A percentile compares a stretch with the other conserved stretches of the same genome.
Evolutionary conservation across 2,329 filamentous ascomycete species (phyloP).

Genomic region (Alternaria consortialis): DNA sequence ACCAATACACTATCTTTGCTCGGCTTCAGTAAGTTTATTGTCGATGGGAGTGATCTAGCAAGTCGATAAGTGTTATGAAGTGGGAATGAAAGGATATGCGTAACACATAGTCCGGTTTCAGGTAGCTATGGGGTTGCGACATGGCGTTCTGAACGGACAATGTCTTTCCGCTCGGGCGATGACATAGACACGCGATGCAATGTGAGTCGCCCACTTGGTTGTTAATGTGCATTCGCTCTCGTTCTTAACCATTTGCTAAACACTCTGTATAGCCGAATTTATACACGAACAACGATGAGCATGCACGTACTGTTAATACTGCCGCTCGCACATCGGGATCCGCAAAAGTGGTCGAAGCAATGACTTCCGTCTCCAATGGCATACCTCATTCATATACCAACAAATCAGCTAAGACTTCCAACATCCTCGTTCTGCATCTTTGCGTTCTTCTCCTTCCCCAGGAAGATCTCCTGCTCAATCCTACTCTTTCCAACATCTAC

Average conservation of each 20-base stretch:
- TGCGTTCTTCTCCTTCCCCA: slow-evolving; percentile 33
- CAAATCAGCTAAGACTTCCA: background rate
- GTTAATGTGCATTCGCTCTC: background rate
- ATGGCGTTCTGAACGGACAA: background rate
- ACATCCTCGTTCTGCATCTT: slow-evolving; percentile 7
- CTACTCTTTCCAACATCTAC: slow-evolving; percentile 36
- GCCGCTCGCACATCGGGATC: background rate
- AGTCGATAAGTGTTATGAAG: background rate
- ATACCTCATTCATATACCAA: background rate
- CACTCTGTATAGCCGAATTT: background rate
- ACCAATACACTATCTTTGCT: background rate
- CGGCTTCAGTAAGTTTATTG: background rate
- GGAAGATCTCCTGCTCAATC: slow-evolving; percentile 34
- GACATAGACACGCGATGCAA: background rate
- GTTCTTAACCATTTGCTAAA: background rate
- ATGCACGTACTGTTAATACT: background rate
- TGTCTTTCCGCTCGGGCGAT: background rate
- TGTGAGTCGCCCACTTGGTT: background rate
- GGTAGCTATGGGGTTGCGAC: background rate
- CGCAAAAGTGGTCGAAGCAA: background rate
- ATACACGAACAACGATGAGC: background rate
- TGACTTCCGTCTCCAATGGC: no score
- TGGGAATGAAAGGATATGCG: background rate
- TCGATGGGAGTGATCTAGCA: background rate
- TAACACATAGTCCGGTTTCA: background rate